Evolutionary conservation across 192 early-diverging fungal species (phyloP).

Genomic region (Podila epicladia): DNA sequence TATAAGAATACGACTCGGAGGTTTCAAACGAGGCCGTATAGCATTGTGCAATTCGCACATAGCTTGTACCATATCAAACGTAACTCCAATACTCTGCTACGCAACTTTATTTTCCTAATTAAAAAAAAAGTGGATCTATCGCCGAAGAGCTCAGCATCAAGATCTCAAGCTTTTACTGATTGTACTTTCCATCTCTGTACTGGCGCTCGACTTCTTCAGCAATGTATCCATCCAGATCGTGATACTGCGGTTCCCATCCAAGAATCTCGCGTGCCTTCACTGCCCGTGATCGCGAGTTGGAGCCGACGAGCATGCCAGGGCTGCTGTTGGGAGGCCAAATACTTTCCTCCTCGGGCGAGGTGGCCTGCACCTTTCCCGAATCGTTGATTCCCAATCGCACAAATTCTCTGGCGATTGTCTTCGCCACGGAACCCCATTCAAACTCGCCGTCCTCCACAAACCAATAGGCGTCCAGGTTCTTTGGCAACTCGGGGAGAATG

Average conservation of each 20-base stretch:
- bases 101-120: no score
- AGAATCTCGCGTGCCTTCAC: constrained; percentile 30
- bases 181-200: background rate
- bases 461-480: constrained; percentile 44
- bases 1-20: no score
- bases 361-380: constrained; percentile 12
- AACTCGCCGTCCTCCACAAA: constrained; percentile 36
- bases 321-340: constrained; percentile 2
- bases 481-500: constrained; percentile 11
- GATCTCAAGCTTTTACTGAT: background rate
- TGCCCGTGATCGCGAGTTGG: constrained; percentile 30
- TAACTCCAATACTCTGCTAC: no score
- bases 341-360: constrained; percentile 10
- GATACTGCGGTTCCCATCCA: constrained; percentile 35
- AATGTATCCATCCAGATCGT: constrained; percentile 27
- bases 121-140: no score
- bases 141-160: no score
- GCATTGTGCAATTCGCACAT: no score
- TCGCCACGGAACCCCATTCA: constrained; percentile 17
- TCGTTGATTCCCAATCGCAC: constrained; percentile 12
- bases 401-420: constrained; percentile 30
- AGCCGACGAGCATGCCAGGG: constrained; percentile 2
- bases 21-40: no score
- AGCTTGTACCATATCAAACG: no score
- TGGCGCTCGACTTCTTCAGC: constrained; percentile 24